A percentile compares a stretch with the other conserved stretches of the same genome.
Evolutionary conservation across 768 basidiomycete genomes (phyloP).

Genomic region (Lactarius hengduanensis): DNA sequence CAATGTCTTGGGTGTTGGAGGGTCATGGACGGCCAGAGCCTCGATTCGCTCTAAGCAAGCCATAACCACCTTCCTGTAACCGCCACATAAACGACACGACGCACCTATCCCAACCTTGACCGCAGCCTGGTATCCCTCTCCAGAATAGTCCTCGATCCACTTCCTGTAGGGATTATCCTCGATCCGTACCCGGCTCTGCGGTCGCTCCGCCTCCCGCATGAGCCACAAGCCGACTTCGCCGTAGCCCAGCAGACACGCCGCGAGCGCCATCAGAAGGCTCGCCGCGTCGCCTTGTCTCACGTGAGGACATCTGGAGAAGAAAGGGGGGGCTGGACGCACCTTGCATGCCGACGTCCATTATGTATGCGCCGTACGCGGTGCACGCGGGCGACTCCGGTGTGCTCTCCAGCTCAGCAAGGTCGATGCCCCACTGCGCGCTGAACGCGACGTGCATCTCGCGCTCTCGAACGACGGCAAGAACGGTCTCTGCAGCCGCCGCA

Average conservation of each 20-base stretch:
- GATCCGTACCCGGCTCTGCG: constrained; percentile 52
- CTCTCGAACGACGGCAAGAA: constrained; percentile 65
- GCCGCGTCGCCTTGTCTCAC: constrained; percentile 46
- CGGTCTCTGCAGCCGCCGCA: constrained; percentile 56
- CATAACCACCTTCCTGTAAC: constrained; percentile 9
- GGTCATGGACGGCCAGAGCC: constrained; percentile 52
- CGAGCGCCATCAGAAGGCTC: constrained; percentile 74
- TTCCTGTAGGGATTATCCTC: constrained; percentile 70
- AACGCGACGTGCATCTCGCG: constrained; percentile 67
- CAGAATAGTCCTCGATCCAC: constrained; percentile 82
- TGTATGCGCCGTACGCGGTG: constrained; percentile 83
- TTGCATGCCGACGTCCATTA: constrained; percentile 74
- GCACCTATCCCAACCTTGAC: constrained; percentile 72
- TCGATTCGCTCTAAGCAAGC: constrained; percentile 70
- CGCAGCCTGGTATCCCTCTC: constrained; percentile 66
- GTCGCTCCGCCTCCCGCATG: constrained; percentile 49
- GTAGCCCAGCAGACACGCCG: constrained; percentile 87
- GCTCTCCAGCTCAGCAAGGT: constrained; percentile 53
- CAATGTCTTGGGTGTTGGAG: constrained; percentile 59
- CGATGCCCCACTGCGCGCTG: constrained; percentile 70
- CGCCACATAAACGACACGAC: constrained; percentile 30
- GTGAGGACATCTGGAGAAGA: background rate
- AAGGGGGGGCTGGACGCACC: constrained; percentile 39
- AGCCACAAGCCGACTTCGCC: constrained; percentile 91
- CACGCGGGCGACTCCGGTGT: constrained; percentile 70